Conservation (phyloP, 2,329 filamentous ascomycete genomes). For the Madurella mycetomatis region DNA sequence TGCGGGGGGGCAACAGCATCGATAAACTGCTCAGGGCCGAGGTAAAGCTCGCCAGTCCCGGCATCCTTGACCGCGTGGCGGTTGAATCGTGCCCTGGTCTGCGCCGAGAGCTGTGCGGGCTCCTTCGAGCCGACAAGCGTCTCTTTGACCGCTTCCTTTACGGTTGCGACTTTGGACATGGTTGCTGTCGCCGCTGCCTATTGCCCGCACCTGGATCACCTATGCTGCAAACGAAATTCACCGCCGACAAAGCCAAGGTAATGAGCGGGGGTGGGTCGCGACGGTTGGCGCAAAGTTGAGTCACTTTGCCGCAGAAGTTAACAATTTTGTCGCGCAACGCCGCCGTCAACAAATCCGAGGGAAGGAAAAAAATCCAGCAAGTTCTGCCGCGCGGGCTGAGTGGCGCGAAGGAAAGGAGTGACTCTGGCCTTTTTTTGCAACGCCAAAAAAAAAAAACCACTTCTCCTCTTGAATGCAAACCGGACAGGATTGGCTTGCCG, state of each 20-base stretch:
- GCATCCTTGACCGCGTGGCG: constrained; percentile 72
- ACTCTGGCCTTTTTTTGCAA: neutral
- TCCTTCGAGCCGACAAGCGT: constrained; percentile 60
- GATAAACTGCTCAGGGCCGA: constrained; percentile 84
- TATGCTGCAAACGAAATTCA: neutral
- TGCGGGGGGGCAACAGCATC: constrained; percentile 79
- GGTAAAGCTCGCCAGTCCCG: constrained; percentile 69
- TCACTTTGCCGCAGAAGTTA: constrained; percentile 5
- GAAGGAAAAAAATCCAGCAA: neutral
- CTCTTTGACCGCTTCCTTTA: constrained; percentile 74
- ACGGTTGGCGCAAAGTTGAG: constrained; percentile 3
- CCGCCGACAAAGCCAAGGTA: neutral
- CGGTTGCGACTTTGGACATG: constrained; percentile 43
- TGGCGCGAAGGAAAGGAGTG: constrained; percentile 6
- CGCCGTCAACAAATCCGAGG: neutral
- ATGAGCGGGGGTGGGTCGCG: constrained; percentile 3
- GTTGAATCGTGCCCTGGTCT: constrained; percentile 72
- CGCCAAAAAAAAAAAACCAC: too few species aligned
- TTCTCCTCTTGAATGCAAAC: constrained; percentile 6
- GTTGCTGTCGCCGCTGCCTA: constrained; percentile 11
- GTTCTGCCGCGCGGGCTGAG: constrained; percentile 1
- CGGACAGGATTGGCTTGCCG: constrained; percentile 1
- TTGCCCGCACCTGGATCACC: neutral
- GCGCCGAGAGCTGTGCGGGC: constrained; percentile 61
- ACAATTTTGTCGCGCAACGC: too few species aligned